Percentiles rank a stretch among this genome's conserved stretches.
phyloP scores from a whole-genome alignment of 2,329 filamentous ascomycete species.

The Colletotrichum karsti region DNA sequence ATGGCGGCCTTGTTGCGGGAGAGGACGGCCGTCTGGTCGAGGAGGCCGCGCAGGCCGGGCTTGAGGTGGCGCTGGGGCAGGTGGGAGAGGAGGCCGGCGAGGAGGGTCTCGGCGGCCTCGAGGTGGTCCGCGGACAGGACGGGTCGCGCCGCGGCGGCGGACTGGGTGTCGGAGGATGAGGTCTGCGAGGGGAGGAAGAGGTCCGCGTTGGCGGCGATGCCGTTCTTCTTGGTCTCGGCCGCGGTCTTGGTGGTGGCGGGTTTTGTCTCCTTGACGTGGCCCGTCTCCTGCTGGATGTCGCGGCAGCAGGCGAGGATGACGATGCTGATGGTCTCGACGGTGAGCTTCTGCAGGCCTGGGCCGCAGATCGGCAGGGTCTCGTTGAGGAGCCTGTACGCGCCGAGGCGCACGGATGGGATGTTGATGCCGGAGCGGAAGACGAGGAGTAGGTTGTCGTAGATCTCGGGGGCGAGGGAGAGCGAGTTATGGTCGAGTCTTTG shows the following conservation, averaged over 20 bases:
- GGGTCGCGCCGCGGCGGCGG: slow-evolving; percentile 43
- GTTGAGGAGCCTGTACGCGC: slow-evolving; percentile 67
- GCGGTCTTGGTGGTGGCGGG: slow-evolving; percentile 34
- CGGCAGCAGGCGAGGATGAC: slow-evolving; percentile 76
- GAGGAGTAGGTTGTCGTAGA: slow-evolving; percentile 77
- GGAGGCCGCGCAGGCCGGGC: slow-evolving; percentile 75
- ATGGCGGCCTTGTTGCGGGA: slow-evolving; percentile 75
- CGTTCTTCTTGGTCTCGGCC: slow-evolving; percentile 47
- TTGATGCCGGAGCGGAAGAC: slow-evolving; percentile 70
- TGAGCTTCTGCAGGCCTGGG: slow-evolving; percentile 71
- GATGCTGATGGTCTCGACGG: slow-evolving; percentile 68
- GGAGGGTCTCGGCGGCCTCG: slow-evolving; percentile 66
- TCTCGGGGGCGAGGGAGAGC: slow-evolving; percentile 67
- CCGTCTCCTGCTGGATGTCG: slow-evolving; percentile 71
- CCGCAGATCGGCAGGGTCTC: slow-evolving; percentile 70
- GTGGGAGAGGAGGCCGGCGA: slow-evolving; percentile 68
- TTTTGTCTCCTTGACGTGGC: slow-evolving; percentile 53
- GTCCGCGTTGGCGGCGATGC: slow-evolving; percentile 71
- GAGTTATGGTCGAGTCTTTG: slow-evolving; percentile 66
- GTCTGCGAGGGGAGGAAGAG: slow-evolving; percentile 67
- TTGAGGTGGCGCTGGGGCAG: slow-evolving; percentile 74
- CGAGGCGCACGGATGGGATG: slow-evolving; percentile 62
- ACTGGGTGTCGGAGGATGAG: slow-evolving; percentile 39
- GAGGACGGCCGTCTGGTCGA: slow-evolving; percentile 85
- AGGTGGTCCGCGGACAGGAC: slow-evolving; percentile 56